Evolutionary conservation across 2,329 filamentous ascomycete genomes (phyloP), one percentile per base, ranked within the genome.

Genomic region (Fusarium protoensiforme): DNA sequence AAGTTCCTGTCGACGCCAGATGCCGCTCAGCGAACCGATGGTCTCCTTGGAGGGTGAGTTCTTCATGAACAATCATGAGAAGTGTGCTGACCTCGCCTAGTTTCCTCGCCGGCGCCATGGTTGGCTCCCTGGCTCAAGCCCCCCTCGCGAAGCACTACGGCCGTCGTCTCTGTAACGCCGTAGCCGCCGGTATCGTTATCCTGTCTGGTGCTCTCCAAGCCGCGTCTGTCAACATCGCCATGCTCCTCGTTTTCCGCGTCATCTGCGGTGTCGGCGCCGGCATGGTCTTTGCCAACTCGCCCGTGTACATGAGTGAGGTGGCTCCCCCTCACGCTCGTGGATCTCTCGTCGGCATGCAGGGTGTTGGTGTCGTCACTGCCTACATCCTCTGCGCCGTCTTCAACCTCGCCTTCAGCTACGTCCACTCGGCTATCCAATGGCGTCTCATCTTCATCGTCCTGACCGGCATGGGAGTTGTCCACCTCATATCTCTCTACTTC

Each of bases 251-350:
- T 24, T 64, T 62, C 36, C 68, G 71, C 8, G 51, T 71, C 22
- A 35, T 72, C 27, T 66, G 64, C 20, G 81, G 81, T 29, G 71
- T 83, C 2, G 81, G 80, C 3, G 79, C 79, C 11, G 81, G 81
- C 22, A 81, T 79, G 80, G 80, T 83, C 54, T 77, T 83, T 60
- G 80, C 80, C 33, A 82, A 81, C 67, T 78, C 79, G 1, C 81
- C 82, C n/a, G 77, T 83, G 5, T 83, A 83, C 69, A 79, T 82
- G 61, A 80, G 80, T 64, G 81, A 83, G 53, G 78, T 77, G 1
- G 79, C 81, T 2, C 81, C 81, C 2, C 80, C 81, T 6, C 81
- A 83, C 61, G 77, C 81, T 13, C 77, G 81, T 31, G 81, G 81
- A 8, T 72, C 81, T 36, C 72, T 78, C 0, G 81, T 83, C 38